Evolutionary conservation across 2,329 filamentous ascomycete genomes (phyloP).

Genomic region (Verruconis gallopava): DNA sequence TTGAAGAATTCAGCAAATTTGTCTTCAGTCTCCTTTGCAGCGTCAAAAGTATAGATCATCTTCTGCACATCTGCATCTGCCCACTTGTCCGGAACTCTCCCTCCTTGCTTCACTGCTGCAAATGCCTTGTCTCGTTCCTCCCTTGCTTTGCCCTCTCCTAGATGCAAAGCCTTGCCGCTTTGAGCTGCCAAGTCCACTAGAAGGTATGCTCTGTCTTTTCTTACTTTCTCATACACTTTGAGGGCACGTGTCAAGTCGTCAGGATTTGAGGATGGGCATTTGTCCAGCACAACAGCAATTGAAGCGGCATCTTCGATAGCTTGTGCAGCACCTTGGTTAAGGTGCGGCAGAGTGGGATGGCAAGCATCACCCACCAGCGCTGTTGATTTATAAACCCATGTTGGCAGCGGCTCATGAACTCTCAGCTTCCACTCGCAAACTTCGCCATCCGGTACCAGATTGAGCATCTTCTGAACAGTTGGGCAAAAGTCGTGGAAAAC

Average conservation of each 20-base stretch:
- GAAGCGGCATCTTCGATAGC: slow-evolving; percentile 52
- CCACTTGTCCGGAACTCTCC: slow-evolving; percentile 38
- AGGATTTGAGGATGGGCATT: slow-evolving; percentile 33
- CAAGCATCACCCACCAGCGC: slow-evolving; percentile 48
- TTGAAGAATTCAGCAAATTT: slow-evolving; percentile 27
- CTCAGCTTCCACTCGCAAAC: slow-evolving; percentile 55
- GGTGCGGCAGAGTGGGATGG: slow-evolving; percentile 50
- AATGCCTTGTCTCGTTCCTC: slow-evolving; percentile 45
- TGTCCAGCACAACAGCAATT: slow-evolving; percentile 37
- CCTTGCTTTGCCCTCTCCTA: slow-evolving; percentile 46
- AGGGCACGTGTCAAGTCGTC: slow-evolving; percentile 40
- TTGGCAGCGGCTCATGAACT: slow-evolving; percentile 47
- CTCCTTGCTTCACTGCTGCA: slow-evolving; percentile 30
- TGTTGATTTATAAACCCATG: slow-evolving; percentile 43
- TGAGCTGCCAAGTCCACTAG: slow-evolving; percentile 45
- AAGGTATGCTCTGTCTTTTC: slow-evolving; percentile 43
- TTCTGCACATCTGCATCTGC: slow-evolving; percentile 38
- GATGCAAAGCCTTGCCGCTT: slow-evolving; percentile 40
- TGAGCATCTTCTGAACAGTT: slow-evolving; percentile 45
- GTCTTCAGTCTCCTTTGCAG: slow-evolving; percentile 31
- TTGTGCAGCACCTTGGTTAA: slow-evolving; percentile 52
- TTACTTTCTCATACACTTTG: slow-evolving; percentile 41
- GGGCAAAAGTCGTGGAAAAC: slow-evolving; percentile 50
- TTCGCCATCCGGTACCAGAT: slow-evolving; percentile 49
- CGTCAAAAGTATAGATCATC: slow-evolving; percentile 35